phyloP scores from a whole-genome alignment of 352 stramenopile species.

The Phytophthora crassamura region DNA sequence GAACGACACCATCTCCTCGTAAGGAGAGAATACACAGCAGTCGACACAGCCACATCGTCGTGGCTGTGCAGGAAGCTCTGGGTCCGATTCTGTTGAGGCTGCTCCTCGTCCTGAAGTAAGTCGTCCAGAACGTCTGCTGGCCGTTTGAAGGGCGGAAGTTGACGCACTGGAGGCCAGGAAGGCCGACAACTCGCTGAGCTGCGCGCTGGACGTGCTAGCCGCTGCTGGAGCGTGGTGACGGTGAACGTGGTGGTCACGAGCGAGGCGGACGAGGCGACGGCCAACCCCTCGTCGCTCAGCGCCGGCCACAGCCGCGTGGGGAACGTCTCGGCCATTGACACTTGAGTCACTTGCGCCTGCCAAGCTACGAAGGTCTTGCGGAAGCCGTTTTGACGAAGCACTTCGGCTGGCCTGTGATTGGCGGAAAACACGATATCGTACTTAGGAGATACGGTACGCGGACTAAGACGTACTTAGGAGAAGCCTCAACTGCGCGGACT shows the following conservation, averaged over 20 bases:
- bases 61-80: conserved; percentile 18
- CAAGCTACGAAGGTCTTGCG: too few relatives aligned
- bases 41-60: conserved; percentile 14
- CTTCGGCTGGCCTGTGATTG: too few relatives aligned
- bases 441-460: too few relatives aligned
- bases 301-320: conserved; percentile 23
- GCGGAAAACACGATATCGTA: too few relatives aligned
- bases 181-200: conserved; percentile 42
- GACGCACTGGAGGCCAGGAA: conserved; percentile 31
- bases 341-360: too few relatives aligned
- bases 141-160: not conserved
- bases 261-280: not conserved
- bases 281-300: conserved; percentile 23
- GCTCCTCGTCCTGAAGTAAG: conserved; percentile 44
- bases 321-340: conserved; percentile 28
- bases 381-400: too few relatives aligned
- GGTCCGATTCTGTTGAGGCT: conserved; percentile 5
- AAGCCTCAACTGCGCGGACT: too few relatives aligned
- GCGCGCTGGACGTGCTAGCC: conserved; percentile 7
- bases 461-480: too few relatives aligned
- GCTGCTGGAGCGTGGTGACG: conserved; percentile 6
- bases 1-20: too few relatives aligned
- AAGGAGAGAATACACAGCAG: too few relatives aligned
- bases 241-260: not conserved
- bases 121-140: conserved; percentile 52